phyloP scores from a whole-genome alignment of 768 basidiomycete species.

The Xerocomellus intermedius region DNA sequence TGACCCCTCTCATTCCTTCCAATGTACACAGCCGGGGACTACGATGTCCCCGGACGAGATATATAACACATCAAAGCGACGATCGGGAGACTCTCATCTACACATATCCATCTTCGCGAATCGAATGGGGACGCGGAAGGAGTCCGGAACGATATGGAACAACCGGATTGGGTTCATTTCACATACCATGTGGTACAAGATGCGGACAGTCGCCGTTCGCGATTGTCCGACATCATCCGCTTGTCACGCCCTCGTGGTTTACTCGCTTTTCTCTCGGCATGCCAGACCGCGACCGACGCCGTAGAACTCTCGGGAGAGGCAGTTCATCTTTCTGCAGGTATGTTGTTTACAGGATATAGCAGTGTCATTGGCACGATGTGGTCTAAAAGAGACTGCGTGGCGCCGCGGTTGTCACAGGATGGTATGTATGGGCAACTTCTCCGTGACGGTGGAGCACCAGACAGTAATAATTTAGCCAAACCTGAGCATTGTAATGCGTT shows the following conservation, averaged over 20 bases:
- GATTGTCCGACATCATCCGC: background rate
- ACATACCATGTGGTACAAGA: constrained; percentile 31
- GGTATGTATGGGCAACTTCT: constrained; percentile 28
- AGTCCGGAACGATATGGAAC: background rate
- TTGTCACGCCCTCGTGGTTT: constrained; percentile 11
- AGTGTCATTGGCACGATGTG: constrained; percentile 45
- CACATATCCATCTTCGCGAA: background rate
- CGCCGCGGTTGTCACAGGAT: constrained; percentile 30
- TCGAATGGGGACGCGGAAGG: background rate
- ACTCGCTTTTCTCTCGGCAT: constrained; percentile 45
- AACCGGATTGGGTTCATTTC: constrained; percentile 24
- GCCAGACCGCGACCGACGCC: constrained; percentile 40
- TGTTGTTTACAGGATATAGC: constrained; percentile 32
- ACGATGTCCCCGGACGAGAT: constrained; percentile 1
- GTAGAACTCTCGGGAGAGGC: constrained; percentile 35
- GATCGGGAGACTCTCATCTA: background rate
- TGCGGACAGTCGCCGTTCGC: background rate
- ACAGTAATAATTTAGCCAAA: no score
- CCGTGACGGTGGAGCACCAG: background rate
- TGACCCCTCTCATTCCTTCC: background rate
- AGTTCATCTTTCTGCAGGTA: constrained; percentile 39
- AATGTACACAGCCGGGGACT: background rate
- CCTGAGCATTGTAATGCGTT: no score
- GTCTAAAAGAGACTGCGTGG: constrained; percentile 39
- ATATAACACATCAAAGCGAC: constrained; percentile 23